Evolutionary conservation across 768 basidiomycete genomes (phyloP), one percentile per base, ranked within the genome.

Genomic region (Suillus decipiens): DNA sequence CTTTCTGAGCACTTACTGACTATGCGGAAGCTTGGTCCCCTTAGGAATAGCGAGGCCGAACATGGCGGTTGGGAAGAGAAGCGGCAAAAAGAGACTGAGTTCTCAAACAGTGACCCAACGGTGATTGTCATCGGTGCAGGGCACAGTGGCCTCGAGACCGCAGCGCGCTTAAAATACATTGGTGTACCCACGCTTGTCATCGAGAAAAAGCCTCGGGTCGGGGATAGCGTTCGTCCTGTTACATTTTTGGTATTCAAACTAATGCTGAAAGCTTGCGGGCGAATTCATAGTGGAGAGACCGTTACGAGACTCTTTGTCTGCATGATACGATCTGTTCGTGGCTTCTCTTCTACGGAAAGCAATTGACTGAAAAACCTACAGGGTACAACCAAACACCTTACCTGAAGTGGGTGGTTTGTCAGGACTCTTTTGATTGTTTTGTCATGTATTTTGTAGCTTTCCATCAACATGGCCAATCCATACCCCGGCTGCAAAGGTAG

Each of bases 51-150:
- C 1, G 63, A 76, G 19, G 76, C 82, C 0, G 78, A 82, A 64
- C 84, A 86, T 68, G 84, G 83, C 7, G 78, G 80, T 61, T 90
- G 88, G 89, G 77, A 78, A 50, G 77, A 77, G 36, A 73, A 77
- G 34, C 78, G 86, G 37, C 72, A 73, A 45, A 70, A 69, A 37
- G 80, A 84, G 61, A 60, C 69, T 10, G 80, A 81, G 36, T 87
- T 87, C 66, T 74, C 72, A 37, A 80, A 80, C n/a, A 70, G 66
- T 8, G 79, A 82, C 42, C 88, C 88, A 0, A 80, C 79, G 2
- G 90, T 89, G 11, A 71, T 91, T 34, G 76, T 90, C 28, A 75
- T 89, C 22, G 87, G 88, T 12, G 88, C 81, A 0, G 89, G 88
- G 0, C 90, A 91, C 61, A 83, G 81, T 64, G 92, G 90, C 1